Evolutionary conservation across 768 basidiomycete genomes (phyloP), one percentile per base, ranked within the genome.

Genomic region (Strobilomyces dryophilus): DNA sequence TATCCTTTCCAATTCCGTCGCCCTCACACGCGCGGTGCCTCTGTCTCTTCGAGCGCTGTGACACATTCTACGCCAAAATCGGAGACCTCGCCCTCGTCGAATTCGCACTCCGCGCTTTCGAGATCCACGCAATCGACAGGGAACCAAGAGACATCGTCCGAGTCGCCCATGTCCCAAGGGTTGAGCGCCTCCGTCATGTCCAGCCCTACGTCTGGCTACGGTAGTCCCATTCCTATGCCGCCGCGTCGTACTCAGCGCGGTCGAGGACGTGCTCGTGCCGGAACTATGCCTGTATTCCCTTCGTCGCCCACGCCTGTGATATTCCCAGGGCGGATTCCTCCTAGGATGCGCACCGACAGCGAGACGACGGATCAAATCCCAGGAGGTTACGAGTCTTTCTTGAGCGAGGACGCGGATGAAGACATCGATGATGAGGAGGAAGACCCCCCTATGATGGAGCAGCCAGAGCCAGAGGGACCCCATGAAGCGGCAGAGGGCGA

Each of bases 1-100:
- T 87, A 85, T 62, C 87, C 86, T 10, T 87, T 88, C 76, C 76
- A 80, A 49, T 79, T 81, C 67, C 82, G 84, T 18, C 76, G 76
- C 2, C 65, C 66, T 1, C 66, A 66, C 34, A 58, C 65, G 1
- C 78, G 79, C 8, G 78, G 82, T 0, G 73, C 69, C 14, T 76
- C 58, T 18, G 54, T 66, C 29, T 79, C 76, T 7, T 77, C 76
- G 12, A 69, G 73, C 44, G 66, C 67, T 17, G 59, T 73, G 55
- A 76, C 78, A 8, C 76, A 70, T 52, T 66, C 71, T 11, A 67
- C 74, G 1, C 76, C 68, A 41, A 66, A 60, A 34, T 72, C 72
- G 21, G 71, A 69, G 0, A 65, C 72, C 1, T 69, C 71, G 8
- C 66, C 74, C 11, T 72, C 73, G 18, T 71, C 72, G 15, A 72